Evolutionary conservation across 2,329 filamentous ascomycete genomes (phyloP).

Genomic region (Sporothrix luriei): DNA sequence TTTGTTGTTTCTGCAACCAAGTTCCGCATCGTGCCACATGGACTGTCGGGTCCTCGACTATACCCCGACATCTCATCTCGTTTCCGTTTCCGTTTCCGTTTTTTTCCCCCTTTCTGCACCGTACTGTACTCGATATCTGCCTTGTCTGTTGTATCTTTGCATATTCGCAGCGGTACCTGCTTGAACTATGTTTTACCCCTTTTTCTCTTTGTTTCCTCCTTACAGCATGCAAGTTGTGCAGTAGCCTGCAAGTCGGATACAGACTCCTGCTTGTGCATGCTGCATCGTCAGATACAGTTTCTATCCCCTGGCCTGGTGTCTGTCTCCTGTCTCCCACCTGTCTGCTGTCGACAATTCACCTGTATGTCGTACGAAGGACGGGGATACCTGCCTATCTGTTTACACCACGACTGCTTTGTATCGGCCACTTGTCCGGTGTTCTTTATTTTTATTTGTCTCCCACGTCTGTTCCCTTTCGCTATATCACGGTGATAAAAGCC

Average conservation of each 20-base stretch:
- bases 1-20: conserved; percentile 9
- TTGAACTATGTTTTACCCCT: conserved; percentile 7
- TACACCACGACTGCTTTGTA: no score
- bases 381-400: background rate
- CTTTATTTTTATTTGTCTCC: background rate
- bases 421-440: background rate
- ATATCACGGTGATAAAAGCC: conserved; percentile 13
- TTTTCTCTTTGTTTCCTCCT: background rate
- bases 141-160: background rate
- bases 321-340: background rate
- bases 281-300: background rate
- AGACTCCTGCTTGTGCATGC: background rate
- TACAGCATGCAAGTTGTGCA: background rate
- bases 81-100: conserved; percentile 5
- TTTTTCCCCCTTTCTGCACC: background rate
- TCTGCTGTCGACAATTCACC: background rate
- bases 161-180: background rate
- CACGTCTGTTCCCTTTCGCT: conserved; percentile 6
- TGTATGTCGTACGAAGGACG: no score
- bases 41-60: background rate
- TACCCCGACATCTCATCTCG: conserved; percentile 7
- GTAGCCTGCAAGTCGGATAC: conserved; percentile 12
- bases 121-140: background rate
- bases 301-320: background rate
- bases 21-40: conserved; percentile 19